phyloP scores from a whole-genome alignment of 2,329 filamentous ascomycete genomes.

The Colletotrichum sansevieriae region DNA sequence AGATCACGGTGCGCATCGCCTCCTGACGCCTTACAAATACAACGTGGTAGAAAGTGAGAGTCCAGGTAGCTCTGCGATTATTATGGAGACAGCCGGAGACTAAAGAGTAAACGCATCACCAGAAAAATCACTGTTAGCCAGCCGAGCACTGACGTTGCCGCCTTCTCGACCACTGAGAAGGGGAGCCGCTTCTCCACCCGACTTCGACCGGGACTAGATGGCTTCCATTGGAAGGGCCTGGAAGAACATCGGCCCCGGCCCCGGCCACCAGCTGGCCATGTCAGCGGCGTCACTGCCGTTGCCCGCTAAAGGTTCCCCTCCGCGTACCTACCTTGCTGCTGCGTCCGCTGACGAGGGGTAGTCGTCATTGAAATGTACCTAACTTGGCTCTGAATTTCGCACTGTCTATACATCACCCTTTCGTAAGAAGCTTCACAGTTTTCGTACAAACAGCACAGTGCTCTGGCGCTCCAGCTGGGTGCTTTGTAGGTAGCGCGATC shows the following conservation, averaged over 20 bases:
- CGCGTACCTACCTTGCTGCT: no score
- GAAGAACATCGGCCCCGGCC: conserved; percentile 36
- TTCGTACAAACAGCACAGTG: not conserved
- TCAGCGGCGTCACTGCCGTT: no score
- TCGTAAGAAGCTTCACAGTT: no score
- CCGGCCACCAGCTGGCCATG: conserved; percentile 9
- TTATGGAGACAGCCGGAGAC: conserved; percentile 29
- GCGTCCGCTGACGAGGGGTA: not conserved
- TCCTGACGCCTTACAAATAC: conserved; percentile 41
- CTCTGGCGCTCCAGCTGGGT: not conserved
- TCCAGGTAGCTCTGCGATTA: no score
- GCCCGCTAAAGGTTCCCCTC: no score
- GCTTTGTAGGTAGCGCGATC: not conserved
- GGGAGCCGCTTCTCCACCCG: conserved; percentile 8
- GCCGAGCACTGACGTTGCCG: conserved; percentile 39
- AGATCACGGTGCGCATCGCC: conserved; percentile 34
- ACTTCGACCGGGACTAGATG: not conserved
- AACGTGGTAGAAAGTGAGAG: conserved; percentile 30
- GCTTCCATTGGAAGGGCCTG: conserved; percentile 26
- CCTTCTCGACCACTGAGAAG: conserved; percentile 26
- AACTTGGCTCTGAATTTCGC: no score
- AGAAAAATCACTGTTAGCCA: conserved; percentile 30
- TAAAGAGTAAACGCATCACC: conserved; percentile 37
- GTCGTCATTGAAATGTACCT: no score
- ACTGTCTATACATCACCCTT: no score